Base-by-base conservation (phyloP, 768 basidiomycete species). In the Suillus subaureus region DNA sequence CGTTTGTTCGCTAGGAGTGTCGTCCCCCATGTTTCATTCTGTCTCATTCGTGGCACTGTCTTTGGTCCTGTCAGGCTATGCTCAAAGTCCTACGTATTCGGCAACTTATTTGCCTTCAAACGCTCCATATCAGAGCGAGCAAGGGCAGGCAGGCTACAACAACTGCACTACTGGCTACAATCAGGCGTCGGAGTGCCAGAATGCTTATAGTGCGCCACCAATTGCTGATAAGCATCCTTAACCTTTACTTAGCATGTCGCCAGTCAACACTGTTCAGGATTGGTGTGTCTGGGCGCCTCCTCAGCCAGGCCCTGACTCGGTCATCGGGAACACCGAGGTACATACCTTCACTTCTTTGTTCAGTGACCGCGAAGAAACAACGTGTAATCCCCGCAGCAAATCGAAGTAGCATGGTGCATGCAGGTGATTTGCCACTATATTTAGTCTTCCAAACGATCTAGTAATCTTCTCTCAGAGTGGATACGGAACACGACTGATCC, bases 401-500 rank as follows among this genome's bases (percentile, higher is more conserved):
- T 82, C 57, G 80, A 81, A 66, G 86, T 87, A 61, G 74, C 87
- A 37, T 89, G 82, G 81, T 89, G 88, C 69, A 72, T 72, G 47
- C 77, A 86, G 74, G 81, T 74, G 63, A 45, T 72, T 73, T 35
- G 15, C 28, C 47, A 57, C 33, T 31, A 43, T 52, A 31, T 43
- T 56, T 51, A 43, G 64, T 45, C 42, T 31, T n/a, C n/a, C 28
- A 26, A 5, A 43, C 23, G 18, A n/a, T 45, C 42, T 64, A 18
- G 63, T 43, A 11, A 26, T 40, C 40, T 58, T 43, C 60, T 49
- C 35, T 55, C 64, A 89, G 87, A 74, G 78, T 68, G 85, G 84
- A 43, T 82, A 86, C 57, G 90, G 90, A 37, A 83, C 85, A 16
- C 87, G 87, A 58, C 73, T 90, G 69, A 91, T 94, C 67, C 92